Evolutionary conservation across 768 basidiomycete species (phyloP), one percentile per base, ranked within the genome.

Genomic region (Collybia mongolica): DNA sequence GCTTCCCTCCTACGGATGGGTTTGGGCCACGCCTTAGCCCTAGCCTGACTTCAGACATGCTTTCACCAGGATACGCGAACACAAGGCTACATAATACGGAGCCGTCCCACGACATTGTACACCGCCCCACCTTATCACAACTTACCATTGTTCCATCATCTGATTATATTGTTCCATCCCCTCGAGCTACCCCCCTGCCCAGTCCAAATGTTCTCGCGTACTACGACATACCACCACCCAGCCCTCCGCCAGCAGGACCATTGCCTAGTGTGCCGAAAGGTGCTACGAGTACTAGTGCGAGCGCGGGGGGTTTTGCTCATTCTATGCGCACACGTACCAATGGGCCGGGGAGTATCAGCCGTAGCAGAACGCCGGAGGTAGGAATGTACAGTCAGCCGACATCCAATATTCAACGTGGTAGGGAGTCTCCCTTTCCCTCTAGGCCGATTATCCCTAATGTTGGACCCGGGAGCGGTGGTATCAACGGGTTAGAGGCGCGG

Each of bases 351-450:
- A 32, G 32, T 32, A 32, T 32, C 2, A 9, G 32, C 18, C 47
- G 54, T 22, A 54, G 52, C 40, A 47, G 48, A 23, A 51, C 52
- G 14, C 57, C 56, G 2, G 53, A 53, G 20, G 40, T 45, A 4
- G 48, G 50, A 2, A 38, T 51, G n/a, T n/a, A n/a, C n/a, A n/a
- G n/a, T 23, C 62, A 55, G 46, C 38, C 46, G 39, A 57, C 49
- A 36, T 52, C 54, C 26, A 55, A 39, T 32, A 62, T 72, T 23
- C 71, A 71, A 51, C 69, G 81, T 14, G 81, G 81, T 11, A 71
- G 72, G 35, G 74, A 79, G 56, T 55, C 71, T 12, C 79, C 82
- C 0, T 82, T 82, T 65, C 81, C 81, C 19, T 45, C 70, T n/a
- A 65, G 64, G 8, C 77, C 78, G 17, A 53, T 77, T n/a, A 49